Evolutionary conservation across 257 asterid species (phyloP), one percentile per base, ranked within the genome.

Genomic region (Solanum habrochaites): DNA sequence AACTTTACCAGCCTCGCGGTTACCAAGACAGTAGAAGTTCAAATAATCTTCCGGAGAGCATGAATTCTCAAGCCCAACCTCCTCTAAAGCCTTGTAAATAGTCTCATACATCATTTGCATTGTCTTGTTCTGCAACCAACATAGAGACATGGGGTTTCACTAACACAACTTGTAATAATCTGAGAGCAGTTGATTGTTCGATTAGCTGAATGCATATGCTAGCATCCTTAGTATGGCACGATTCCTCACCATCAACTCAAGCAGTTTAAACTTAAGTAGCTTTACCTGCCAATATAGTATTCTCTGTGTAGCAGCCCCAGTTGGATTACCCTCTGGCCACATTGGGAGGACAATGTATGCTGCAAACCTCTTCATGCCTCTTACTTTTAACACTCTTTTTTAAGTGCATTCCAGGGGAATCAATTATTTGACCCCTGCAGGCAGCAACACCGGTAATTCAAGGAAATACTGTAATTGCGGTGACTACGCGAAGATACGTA

Each of bases 301-400:
- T 90, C 99, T 93, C 75, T 97, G 99, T 18, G 98, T 96, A 39
- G 99, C 98, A 89, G 93, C 94, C 58, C 99, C 98, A 4, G 99
- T 96, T 47, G 99, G 99, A 92, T 95, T 95, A 87, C 99, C 99
- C 92, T 97, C 99, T 25, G 99, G 99, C 99, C 99, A 97, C 99
- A 95, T 97, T 27, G 99, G 99, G 87, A 97, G 89, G 86, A 97
- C 94, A 47, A 97, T 93, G 86, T 97, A 97, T 85, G 93, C 99
- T 5, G 99, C 97, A 88, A 95, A 97, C 83, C 99, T 95, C 92
- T 97, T 97, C 93, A 31, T 93, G 96, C 23, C 96, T 92, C 98
- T 91, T 40, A 97, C 75, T 97, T 97, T 74, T 95, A n/a, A n/a
- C 95, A 7, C n/a, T 95, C 96, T 37, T 96, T 95, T 92, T 97